Base-by-base conservation (phyloP, 768 basidiomycete genomes). In the Boletus vinaceobasis region DNA sequence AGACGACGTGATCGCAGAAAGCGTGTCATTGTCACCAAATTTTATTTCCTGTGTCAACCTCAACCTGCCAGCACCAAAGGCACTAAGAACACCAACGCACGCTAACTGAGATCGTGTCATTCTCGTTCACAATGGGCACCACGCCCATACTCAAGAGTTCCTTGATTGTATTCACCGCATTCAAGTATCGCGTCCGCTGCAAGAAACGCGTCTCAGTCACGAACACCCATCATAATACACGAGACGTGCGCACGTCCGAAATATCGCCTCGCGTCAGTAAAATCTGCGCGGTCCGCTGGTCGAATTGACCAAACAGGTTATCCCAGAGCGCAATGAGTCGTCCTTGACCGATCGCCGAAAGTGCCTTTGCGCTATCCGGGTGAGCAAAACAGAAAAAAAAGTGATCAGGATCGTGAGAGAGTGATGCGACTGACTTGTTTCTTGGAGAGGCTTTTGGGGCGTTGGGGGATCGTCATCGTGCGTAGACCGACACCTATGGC, bases 1-100 rank as follows among this genome's bases (percentile, higher is more conserved):
- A 7, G 92, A 91, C 4, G 94, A 88, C 1, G 97, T 95, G 56
- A 99, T 95, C 19, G 97, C 97, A 38, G 96, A 98, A 17, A 99
- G 77, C 0, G 96, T 98, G 69, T 99, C 97, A 70, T 98, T 98
- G 74, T 98, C 97, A 45, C 97, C 97, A 62, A 99, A 99, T 90
- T 94, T 96, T 58, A 99, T 98, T 87, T 99, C 97, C 93, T 95
- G 65, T 8, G 9, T 19, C 19, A n/a, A 33, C 11, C 32, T 65
- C 48, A 56, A 35, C 52, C 42, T 43, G 9, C 15, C 26, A 49
- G 27, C 43, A 43, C 11, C 15, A 19, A n/a, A 33, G 10, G 5
- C 4, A 19, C 3, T 14, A 33, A 14, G 4, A 48, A 21, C 19
- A 32, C 26, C 29, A 7, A 83, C 90, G 69, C 68, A 96, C 93